These are phyloP conservation scores for Bromus sterilis DNA, from an alignment of 176 grass and related monocot genomes.

Conservation along the genomic window DNA sequence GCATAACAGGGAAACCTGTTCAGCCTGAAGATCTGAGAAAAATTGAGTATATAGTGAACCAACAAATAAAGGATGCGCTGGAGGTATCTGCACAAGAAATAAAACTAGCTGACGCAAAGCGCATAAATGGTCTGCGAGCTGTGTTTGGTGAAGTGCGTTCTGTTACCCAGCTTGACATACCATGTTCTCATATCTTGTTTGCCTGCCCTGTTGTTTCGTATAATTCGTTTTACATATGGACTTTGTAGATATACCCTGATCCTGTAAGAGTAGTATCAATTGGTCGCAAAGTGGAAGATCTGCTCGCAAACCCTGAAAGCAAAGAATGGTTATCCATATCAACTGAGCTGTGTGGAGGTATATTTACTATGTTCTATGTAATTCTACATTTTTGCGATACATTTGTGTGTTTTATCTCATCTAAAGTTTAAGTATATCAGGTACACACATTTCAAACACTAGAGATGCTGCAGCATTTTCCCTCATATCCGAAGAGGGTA, in stretches of 20 bases:
- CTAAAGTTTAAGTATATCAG: conserved; percentile 31
- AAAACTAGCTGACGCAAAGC: conserved; percentile 56
- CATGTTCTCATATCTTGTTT: not conserved
- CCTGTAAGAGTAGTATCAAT: conserved; percentile 91
- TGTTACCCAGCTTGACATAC: not conserved
- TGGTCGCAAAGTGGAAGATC: conserved; percentile 76
- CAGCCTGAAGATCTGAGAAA: conserved; percentile 83
- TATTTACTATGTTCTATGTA: conserved; percentile 4
- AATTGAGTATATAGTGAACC: conserved; percentile 92
- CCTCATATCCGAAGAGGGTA: conserved; percentile 93
- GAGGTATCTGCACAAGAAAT: conserved; percentile 75
- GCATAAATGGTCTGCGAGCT: conserved; percentile 69
- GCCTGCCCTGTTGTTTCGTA: not conserved
- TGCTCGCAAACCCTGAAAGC: conserved; percentile 67
- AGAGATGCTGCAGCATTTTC: conserved; percentile 82
- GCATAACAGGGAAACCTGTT: conserved; percentile 85
- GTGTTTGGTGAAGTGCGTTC: conserved; percentile 83
- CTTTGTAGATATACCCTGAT: conserved; percentile 81
- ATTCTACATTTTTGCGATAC: not conserved
- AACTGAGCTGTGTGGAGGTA: conserved; percentile 92
- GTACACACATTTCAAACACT: conserved; percentile 92
- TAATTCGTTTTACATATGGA: not conserved
- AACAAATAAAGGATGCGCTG: conserved; percentile 86
- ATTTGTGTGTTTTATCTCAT: not conserved
- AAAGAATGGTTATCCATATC: conserved; percentile 92